phyloP scores from a whole-genome alignment of 345 rosid species.

The Litchi chinensis region DNA sequence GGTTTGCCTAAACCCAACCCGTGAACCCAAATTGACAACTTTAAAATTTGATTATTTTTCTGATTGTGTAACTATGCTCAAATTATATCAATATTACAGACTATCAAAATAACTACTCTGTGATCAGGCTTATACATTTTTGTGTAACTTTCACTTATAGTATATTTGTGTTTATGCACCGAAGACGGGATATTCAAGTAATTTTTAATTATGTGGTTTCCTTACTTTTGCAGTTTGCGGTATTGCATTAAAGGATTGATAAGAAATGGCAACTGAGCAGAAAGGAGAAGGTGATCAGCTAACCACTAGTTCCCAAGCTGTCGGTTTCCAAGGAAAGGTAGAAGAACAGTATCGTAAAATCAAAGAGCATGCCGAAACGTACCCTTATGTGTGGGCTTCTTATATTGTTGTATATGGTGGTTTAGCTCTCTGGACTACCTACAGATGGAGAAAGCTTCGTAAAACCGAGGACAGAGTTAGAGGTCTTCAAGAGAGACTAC shows the following conservation, averaged over 20 bases:
- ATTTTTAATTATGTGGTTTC: background rate
- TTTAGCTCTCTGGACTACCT: conserved; percentile 65
- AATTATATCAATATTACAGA: too few species aligned
- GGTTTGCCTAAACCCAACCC: too few species aligned
- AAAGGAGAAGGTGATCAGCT: conserved; percentile 40
- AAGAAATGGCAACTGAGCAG: conserved; percentile 42
- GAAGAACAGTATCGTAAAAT: conserved; percentile 53
- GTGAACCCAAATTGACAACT: too few species aligned
- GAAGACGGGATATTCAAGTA: background rate
- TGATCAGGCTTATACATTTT: too few species aligned
- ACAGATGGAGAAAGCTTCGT: conserved; percentile 86
- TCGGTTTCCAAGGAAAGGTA: conserved; percentile 41
- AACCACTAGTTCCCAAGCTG: conserved; percentile 29
- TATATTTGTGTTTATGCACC: background rate
- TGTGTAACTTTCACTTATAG: too few species aligned
- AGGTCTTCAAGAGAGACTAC: conserved; percentile 65
- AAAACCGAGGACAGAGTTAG: conserved; percentile 89
- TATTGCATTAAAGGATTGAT: background rate
- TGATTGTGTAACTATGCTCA: too few species aligned
- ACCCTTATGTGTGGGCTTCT: conserved; percentile 93
- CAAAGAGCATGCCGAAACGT: conserved; percentile 78
- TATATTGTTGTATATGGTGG: conserved; percentile 85
- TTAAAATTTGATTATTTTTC: too few species aligned
- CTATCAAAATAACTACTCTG: too few species aligned
- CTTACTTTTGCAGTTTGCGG: background rate